Percentiles rank a stretch among this genome's conserved stretches.
phyloP scores from a whole-genome alignment of 2,329 filamentous ascomycete species.

The Neoascochyta sp. region DNA sequence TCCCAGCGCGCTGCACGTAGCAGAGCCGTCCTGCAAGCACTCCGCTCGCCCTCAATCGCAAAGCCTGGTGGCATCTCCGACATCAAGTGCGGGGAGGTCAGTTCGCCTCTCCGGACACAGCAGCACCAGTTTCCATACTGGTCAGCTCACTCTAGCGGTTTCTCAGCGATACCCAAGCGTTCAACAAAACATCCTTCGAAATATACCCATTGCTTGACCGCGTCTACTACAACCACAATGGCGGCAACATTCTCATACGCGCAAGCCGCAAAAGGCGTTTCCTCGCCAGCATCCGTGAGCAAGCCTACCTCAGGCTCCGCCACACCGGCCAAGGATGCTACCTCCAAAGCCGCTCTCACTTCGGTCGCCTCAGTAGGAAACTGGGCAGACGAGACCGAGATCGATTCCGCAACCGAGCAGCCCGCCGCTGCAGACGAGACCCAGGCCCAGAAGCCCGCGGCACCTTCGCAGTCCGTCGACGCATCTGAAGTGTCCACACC shows the following conservation, averaged over 20 bases:
- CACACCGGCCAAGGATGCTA: slow-evolving; percentile 42
- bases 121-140: slow-evolving; percentile 28
- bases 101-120: slow-evolving; percentile 42
- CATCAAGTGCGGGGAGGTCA: slow-evolving; percentile 41
- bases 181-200: too few species aligned
- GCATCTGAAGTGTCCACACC: slow-evolving; percentile 47
- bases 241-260: slow-evolving; percentile 77
- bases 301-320: slow-evolving; percentile 45
- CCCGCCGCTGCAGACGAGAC: slow-evolving; percentile 21
- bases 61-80: slow-evolving; percentile 17
- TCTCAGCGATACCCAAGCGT: slow-evolving; percentile 17
- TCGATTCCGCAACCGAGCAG: slow-evolving; percentile 25
- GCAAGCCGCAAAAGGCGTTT: slow-evolving; percentile 83
- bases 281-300: slow-evolving; percentile 43
- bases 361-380: slow-evolving; percentile 37
- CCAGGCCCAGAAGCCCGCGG: slow-evolving; percentile 15
- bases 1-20: slow-evolving; percentile 5
- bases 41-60: too few species aligned
- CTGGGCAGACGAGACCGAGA: slow-evolving; percentile 50
- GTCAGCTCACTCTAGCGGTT: slow-evolving; percentile 27
- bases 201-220: slow-evolving; percentile 6
- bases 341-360: slow-evolving; percentile 18
- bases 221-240: slow-evolving; percentile 19
- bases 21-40: slow-evolving; percentile 7
- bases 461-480: slow-evolving; percentile 12